phyloP scores from a whole-genome alignment of 208 protist species.

The Plasmodiophora brassicae region DNA sequence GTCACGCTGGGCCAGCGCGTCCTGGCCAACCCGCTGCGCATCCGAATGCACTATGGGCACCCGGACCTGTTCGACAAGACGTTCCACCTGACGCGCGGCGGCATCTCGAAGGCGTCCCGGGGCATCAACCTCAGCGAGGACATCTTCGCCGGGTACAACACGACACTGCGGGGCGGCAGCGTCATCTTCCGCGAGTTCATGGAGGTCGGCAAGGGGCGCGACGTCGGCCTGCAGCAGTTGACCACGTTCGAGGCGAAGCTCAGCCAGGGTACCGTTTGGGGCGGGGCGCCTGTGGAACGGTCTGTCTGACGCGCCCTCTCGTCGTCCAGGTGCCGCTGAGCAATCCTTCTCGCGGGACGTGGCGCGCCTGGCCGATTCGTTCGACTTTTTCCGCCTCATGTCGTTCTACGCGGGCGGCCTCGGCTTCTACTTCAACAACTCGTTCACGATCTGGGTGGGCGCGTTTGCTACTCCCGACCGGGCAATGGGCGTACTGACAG shows the following conservation, averaged over 20 bases:
- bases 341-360: slow-evolving; percentile 50
- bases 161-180: slow-evolving; percentile 39
- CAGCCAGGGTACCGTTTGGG: background rate
- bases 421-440: slow-evolving; percentile 47
- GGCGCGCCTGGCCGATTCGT: slow-evolving; percentile 31
- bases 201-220: slow-evolving; percentile 51
- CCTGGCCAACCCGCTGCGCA: slow-evolving; percentile 40
- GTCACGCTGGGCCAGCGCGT: slow-evolving; percentile 52
- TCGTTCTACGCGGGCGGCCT: slow-evolving; percentile 49
- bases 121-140: slow-evolving; percentile 55
- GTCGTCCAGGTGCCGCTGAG: slow-evolving; percentile 29
- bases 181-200: slow-evolving; percentile 44
- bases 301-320: background rate
- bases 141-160: slow-evolving; percentile 53
- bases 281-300: background rate
- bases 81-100: slow-evolving; percentile 46
- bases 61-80: slow-evolving; percentile 55
- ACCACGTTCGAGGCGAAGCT: slow-evolving; percentile 51
- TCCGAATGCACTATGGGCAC: slow-evolving; percentile 51
- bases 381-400: slow-evolving; percentile 46
- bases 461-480: background rate
- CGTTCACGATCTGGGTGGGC: slow-evolving; percentile 21
- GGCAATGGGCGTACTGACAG: background rate
- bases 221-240: slow-evolving; percentile 52
- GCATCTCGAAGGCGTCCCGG: slow-evolving; percentile 48